Conservation (phyloP, 2,329 filamentous ascomycete genomes). For the Aspergillus tamarii region DNA sequence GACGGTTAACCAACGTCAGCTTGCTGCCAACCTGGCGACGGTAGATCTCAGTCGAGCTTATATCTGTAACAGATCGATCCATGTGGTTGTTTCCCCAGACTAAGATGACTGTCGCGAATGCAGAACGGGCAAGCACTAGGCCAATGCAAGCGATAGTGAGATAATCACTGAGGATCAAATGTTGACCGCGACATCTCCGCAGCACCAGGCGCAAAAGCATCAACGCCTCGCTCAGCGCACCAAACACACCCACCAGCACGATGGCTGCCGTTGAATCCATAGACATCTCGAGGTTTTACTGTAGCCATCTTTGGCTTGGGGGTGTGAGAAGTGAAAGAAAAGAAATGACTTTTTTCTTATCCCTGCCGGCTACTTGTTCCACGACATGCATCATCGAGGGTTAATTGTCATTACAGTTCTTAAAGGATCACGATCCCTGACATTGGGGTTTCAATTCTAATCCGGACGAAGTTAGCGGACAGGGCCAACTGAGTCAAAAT, state of each 20-base stretch:
- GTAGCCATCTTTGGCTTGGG: neutral
- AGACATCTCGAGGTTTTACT: conserved; percentile 1
- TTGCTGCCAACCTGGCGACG: conserved; percentile 11
- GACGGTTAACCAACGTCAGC: conserved; percentile 3
- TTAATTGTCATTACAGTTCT: neutral
- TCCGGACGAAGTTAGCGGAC: neutral
- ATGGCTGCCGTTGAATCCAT: conserved; percentile 4
- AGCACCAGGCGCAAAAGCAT: conserved; percentile 15
- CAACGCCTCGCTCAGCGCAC: conserved; percentile 10
- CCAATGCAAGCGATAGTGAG: conserved; percentile 16
- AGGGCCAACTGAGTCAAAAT: neutral
- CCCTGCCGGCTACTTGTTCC: neutral
- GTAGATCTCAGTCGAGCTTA: conserved; percentile 1
- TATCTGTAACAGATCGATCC: neutral
- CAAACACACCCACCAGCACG: conserved; percentile 12
- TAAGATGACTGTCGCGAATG: conserved; percentile 10
- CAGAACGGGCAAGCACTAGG: conserved; percentile 7
- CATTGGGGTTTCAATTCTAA: neutral
- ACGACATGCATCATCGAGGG: neutral
- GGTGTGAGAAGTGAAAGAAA: neutral
- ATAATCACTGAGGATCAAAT: conserved; percentile 18
- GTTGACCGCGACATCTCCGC: conserved; percentile 15
- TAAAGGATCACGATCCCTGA: neutral
- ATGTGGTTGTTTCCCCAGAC: conserved; percentile 13
- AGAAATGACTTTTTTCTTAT: neutral